phyloP scores from a whole-genome alignment of 2,329 filamentous ascomycete genomes.

The Cephalotrichum gorgonifer region DNA sequence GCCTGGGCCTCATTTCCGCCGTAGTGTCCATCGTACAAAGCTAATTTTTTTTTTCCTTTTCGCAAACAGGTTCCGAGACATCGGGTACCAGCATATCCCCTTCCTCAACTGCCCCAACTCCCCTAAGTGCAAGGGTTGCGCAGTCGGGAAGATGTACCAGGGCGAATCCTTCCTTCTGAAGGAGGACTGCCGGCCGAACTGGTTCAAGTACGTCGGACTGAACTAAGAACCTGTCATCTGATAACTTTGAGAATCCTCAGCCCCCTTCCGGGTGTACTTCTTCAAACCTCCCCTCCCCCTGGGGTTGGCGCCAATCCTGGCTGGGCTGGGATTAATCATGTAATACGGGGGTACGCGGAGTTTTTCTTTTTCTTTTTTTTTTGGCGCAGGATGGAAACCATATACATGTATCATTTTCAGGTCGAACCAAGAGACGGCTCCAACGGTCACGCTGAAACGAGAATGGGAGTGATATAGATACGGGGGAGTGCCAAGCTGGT shows the following conservation, averaged over 20 bases:
- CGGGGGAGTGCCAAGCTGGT: background rate
- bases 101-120: slow-evolving; percentile 99
- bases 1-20: background rate
- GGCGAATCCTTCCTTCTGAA: slow-evolving; percentile 76
- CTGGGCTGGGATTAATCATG: background rate
- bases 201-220: slow-evolving; percentile 92
- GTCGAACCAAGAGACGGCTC: no score
- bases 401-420: background rate
- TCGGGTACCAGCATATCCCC: slow-evolving; percentile 95
- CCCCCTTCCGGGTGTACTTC: background rate
- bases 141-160: slow-evolving; percentile 79
- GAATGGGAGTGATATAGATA: background rate
- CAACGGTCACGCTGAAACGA: background rate
- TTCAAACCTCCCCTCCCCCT: background rate
- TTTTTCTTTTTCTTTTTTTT: slow-evolving; percentile 1
- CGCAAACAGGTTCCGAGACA: slow-evolving; percentile 84
- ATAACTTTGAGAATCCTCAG: background rate
- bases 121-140: slow-evolving; percentile 81
- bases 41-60: background rate
- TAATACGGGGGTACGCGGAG: background rate
- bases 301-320: background rate
- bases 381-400: background rate
- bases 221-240: slow-evolving; percentile 31
- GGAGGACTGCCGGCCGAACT: slow-evolving; percentile 91
- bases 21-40: background rate